Evolutionary conservation across 345 rosid species (phyloP), one percentile per base, ranked within the genome.

Genomic region (Salix caprea): DNA sequence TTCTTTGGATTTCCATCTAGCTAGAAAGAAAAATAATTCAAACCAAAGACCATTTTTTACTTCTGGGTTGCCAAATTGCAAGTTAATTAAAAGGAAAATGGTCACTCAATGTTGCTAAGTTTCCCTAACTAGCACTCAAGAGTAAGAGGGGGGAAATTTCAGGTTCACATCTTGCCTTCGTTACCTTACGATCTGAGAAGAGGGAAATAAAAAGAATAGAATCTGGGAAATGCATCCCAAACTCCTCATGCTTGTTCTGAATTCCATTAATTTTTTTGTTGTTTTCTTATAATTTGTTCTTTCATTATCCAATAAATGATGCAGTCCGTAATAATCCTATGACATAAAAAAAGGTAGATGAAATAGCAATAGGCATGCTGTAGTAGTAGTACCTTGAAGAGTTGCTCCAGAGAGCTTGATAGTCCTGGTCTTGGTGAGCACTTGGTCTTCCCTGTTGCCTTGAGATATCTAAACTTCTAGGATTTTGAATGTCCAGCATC

Each of bases 331-430:
- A 58, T 26, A 8, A 58, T 9, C 28, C 62, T 4, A n/a, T 23
- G 62, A 7, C 28, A 58, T 58, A 24, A 58, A 58, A 30, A 40
- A 58, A 24, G 64, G 64, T n/a, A 58, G 64, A 58, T 14, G 23
- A 58, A 9, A 9, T 5, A 58, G 13, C 23, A 58, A n/a, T 2
- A 9, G 23, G 64, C 28, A 23, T 58, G 28, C 14, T 58, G 23
- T 24, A 58, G 64, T n/a, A 9, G 64, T 58, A 9, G 64, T 69
- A 89, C 91, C 89, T 82, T 37, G 91, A 89, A 48, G 98, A 91
- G 78, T 92, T 91, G 84, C 91, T 85, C 96, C 96, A 91, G 6
- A 87, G 87, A 12, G 84, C 91, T 30, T 75, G 84, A 66, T 77
- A 79, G 36, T 87, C 89, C 65, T 85, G 84, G 28, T 88, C 87